phyloP scores from a whole-genome alignment of 164 flowering plant genomes.

The Saururus chinensis region DNA sequence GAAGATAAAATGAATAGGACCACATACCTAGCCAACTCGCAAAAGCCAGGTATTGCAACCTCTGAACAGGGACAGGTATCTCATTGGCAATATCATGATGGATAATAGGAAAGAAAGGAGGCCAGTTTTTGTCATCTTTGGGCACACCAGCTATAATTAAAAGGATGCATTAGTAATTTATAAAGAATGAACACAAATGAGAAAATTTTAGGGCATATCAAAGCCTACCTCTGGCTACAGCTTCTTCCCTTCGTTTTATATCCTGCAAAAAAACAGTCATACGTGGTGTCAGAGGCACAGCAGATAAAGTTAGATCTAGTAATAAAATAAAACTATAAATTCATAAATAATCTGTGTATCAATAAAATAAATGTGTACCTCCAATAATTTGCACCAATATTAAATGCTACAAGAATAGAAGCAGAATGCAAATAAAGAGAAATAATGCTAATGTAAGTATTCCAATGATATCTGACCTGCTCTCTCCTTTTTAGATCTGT shows the following conservation, averaged over 20 bases:
- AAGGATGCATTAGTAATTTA: background rate
- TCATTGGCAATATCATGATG: constrained; percentile 97
- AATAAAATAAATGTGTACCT: no score
- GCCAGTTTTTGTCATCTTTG: constrained; percentile 80
- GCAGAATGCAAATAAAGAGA: background rate
- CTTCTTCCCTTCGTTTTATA: constrained; percentile 83
- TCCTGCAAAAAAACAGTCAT: constrained; percentile 31
- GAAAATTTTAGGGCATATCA: background rate
- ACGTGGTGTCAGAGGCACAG: background rate
- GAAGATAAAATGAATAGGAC: no score
- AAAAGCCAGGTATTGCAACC: constrained; percentile 93
- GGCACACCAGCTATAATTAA: constrained; percentile 60
- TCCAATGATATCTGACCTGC: constrained; percentile 36
- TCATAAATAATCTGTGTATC: no score
- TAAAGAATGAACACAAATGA: background rate
- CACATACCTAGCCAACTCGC: constrained; percentile 96
- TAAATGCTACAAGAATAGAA: background rate
- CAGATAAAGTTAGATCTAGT: background rate
- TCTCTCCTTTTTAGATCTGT: constrained; percentile 69
- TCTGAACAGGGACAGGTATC: constrained; percentile 89
- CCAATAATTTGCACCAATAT: background rate
- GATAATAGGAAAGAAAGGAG: constrained; percentile 87
- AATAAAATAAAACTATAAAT: no score
- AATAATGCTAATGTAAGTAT: background rate
- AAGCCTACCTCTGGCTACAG: constrained; percentile 56